Base-by-base conservation (phyloP, 768 basidiomycete genomes). In the Chalciporus piperatus region DNA sequence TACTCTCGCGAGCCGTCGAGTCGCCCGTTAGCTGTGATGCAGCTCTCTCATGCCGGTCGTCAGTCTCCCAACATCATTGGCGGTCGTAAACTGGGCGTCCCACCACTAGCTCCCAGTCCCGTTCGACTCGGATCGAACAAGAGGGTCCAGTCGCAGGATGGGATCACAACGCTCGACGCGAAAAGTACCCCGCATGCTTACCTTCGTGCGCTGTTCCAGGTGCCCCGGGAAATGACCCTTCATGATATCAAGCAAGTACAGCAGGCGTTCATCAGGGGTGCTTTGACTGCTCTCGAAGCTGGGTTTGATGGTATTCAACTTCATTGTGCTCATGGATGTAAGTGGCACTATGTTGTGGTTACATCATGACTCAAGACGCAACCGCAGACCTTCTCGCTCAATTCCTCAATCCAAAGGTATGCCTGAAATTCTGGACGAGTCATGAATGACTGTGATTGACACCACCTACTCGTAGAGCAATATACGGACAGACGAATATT, bases 221-320 rank as follows among this genome's bases (percentile, higher is more conserved):
- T 70, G 14, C 93, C 88, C 1, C 72, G 62, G 14, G 75, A 71
- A 43, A 85, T 91, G 86, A 69, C 75, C 0, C 32, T 70, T 3
- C 48, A 58, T 0, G 89, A 93, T 39, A 83, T 97, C 49, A 73
- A 81, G 20, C 57, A 73, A 10, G 77, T 84, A 6, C 76, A 91
- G 0, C 70, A 74, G 1, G 72, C 68, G 8, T 98, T 96, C 60
- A 77, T 87, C 3, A 70, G 71, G 37, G 89, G 85, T 6, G 89
- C 92, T 0, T 61, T 68, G 38, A 59, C 89, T 28, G 91, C 90
- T 9, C 66, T 74, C 16, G 64, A 77, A 47, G 71, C 85, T 37
- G 91, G 90, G 0, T 95, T 93, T 64, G 90, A 96, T 55, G 94
- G 95, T 0, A 72, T 96, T 4, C 82, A 97, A 61, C 55, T 98